Evolutionary conservation across 768 basidiomycete genomes (phyloP), one percentile per base, ranked within the genome.

Genomic region (Pholiota conissans): DNA sequence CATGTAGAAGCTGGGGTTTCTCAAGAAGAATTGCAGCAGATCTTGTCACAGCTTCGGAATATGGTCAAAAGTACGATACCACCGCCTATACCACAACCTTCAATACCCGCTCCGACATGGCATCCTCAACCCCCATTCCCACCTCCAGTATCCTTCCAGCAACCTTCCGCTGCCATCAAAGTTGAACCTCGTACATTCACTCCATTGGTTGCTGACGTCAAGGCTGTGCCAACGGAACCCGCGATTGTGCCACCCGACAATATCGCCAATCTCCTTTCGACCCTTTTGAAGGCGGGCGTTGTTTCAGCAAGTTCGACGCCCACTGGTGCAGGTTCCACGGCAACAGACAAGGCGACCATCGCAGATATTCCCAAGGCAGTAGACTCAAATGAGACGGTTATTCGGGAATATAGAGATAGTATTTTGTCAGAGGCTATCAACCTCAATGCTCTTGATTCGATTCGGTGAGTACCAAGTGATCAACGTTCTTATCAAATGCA

Each of bases 1-100:
- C 73, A 93, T 28, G 87, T 94, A 3, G 89, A 91, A 64, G 81
- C 84, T 10, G 90, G 90, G 6, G 90, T 94, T 29, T 90, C 89
- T 2, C 89, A 90, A 71, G 83, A 84, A 29, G 91, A 94, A 65
- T 76, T 94, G 30, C 80, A 80, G 35, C 90, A 91, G 65, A 93
- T 94, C 52, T 76, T 91, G 1, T 66, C 73, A 27, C 90, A 91
- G 66, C 69, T 94, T 13, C 86, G 90, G 35, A 76, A 80, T 42
- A 72, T 91, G 18, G 79, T 82, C 13, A 82, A 85, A 53, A 70
- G 74, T 57, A 66, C 76, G 24, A 68, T 72, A 20, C 72, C 76
- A 42, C 73, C 80, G 27, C 69, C 65, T 30, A 53, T 65, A 50
- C 64, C 57, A 2, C 65, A 63, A 54, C 66, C 68, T 14, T 59